phyloP scores from a whole-genome alignment of 768 basidiomycete species.

The Boletus vinaceobasis region DNA sequence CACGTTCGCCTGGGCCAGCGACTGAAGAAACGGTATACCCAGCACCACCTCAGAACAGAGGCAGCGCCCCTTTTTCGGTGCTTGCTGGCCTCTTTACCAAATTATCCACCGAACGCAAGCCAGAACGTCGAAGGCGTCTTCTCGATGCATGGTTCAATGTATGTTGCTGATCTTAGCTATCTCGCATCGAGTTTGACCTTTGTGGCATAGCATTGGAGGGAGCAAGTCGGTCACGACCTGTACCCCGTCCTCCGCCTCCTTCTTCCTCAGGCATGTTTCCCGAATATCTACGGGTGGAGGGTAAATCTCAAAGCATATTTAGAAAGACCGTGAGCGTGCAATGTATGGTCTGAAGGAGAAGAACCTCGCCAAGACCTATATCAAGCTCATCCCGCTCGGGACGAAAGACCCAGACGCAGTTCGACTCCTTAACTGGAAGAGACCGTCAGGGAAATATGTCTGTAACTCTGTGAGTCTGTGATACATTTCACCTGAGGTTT shows the following conservation, averaged over 20 bases:
- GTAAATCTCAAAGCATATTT: conserved; percentile 7
- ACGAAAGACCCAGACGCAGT: conserved; percentile 77
- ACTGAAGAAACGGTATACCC: conserved; percentile 38
- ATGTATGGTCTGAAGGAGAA: conserved; percentile 96
- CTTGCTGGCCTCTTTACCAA: conserved; percentile 72
- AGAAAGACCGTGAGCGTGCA: conserved; percentile 93
- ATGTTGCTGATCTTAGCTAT: conserved; percentile 28
- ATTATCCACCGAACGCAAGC: conserved; percentile 68
- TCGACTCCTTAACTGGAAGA: conserved; percentile 87
- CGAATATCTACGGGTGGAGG: not conserved
- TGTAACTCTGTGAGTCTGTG: conserved; percentile 19
- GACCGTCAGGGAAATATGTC: conserved; percentile 66
- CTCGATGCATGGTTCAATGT: conserved; percentile 82
- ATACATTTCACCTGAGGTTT: not conserved
- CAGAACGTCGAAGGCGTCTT: conserved; percentile 66
- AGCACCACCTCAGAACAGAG: conserved; percentile 60
- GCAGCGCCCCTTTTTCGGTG: conserved; percentile 66
- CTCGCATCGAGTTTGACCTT: conserved; percentile 7
- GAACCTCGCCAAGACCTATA: conserved; percentile 88
- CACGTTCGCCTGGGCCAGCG: conserved; percentile 39
- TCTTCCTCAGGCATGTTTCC: conserved; percentile 70
- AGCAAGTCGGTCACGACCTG: conserved; percentile 80
- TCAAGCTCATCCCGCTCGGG: conserved; percentile 83
- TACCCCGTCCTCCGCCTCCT: conserved; percentile 88
- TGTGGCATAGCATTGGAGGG: conserved; percentile 70